phyloP scores from a whole-genome alignment of 2,329 filamentous ascomycete species.

The Seiridium cupressi region DNA sequence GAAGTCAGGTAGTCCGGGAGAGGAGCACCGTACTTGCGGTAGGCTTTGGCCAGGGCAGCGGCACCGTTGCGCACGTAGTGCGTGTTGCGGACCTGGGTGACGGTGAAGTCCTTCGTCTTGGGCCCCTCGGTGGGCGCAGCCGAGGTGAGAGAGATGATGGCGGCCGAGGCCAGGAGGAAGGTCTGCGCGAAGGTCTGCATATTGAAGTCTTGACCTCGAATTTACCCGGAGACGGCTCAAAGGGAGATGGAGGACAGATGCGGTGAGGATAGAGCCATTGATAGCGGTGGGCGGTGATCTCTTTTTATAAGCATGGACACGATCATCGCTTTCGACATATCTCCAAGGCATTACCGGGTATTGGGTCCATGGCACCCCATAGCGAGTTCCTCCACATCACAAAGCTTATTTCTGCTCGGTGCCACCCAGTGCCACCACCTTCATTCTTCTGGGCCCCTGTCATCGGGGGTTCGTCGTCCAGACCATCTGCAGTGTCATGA shows the following conservation, averaged over 20 bases:
- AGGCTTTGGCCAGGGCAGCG: slow-evolving; percentile 32
- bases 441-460: not conserved
- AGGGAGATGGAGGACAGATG: not conserved
- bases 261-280: not conserved
- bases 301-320: not conserved
- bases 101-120: slow-evolving; percentile 21
- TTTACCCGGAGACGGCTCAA: not conserved
- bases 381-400: not conserved
- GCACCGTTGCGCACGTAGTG: slow-evolving; percentile 32
- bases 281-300: not conserved
- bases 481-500: not conserved
- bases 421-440: not conserved
- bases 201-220: slow-evolving; percentile 4
- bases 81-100: slow-evolving; percentile 35
- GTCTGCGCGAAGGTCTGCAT: slow-evolving; percentile 14
- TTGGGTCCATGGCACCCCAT: not conserved
- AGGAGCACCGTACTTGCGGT: slow-evolving; percentile 34
- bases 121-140: slow-evolving; percentile 10
- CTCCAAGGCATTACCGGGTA: not conserved
- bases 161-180: slow-evolving; percentile 12
- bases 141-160: slow-evolving; percentile 9
- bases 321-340: not conserved
- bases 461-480: not conserved
- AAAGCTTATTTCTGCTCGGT: not conserved
- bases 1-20: slow-evolving; percentile 28